Evolutionary conservation across 2,329 filamentous ascomycete species (phyloP), one percentile per base, ranked within the genome.

Genomic region (Cladosporium sp.): DNA sequence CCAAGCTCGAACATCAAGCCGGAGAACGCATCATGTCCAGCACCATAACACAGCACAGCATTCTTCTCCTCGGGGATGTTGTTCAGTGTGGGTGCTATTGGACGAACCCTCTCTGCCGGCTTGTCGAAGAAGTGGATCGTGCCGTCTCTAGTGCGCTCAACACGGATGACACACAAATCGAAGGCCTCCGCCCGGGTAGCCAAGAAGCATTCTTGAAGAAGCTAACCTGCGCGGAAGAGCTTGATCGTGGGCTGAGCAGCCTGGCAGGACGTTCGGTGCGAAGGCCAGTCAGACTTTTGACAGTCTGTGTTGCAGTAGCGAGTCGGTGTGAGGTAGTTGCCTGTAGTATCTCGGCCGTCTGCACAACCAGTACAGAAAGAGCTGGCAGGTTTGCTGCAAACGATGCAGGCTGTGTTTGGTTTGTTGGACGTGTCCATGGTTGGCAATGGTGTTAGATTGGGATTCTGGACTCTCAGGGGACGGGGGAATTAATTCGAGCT

Each of bases 151-250:
- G 13, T 28, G 13, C 64, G 62, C 43, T 62, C 58, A 36, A 66
- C 48, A 8, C 23, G 57, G 0, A 2, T 34, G 23, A 67, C 23
- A 1, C 63, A 54, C 14, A 63, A 23, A 30, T 68, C 66, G 36
- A 64, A 69, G 13, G 63, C 66, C 30, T 32, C 43, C 30, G 65
- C 63, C n/a, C 65, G 60, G 2, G 63, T 63, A 2, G 30, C 18
- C 23, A 68, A 68, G 60, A 69, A 73, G 8, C 60, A 36, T 14
- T 61, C 25, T 18, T 71, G 67, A 6, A 71, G 62, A 11, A 72
- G 25, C 2, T 66, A 46, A 0, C 51, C 70, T 8, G 69, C 70
- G 16, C 72, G 70, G 18, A 68, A 69, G 43, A 73, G 39, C 32
- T 59, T 48, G 57, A 57, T 67, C 54, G 30, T 53, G 21, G 64